Conservation (phyloP, 2,329 filamentous ascomycete species). For the Elsinoe ampelina region DNA sequence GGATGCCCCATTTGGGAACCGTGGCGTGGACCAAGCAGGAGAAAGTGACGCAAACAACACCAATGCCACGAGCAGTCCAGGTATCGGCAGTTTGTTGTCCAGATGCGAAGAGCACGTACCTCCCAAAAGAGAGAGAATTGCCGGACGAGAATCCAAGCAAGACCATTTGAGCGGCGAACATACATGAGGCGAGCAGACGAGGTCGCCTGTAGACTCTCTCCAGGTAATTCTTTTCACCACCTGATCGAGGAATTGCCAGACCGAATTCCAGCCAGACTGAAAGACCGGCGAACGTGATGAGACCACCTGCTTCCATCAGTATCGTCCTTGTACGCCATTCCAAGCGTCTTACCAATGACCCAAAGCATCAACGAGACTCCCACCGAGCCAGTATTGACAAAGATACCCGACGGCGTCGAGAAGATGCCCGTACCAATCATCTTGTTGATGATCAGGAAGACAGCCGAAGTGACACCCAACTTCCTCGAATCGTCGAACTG, state of each 20-base stretch:
- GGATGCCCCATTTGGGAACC: slow-evolving; percentile 56
- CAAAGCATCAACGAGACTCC: slow-evolving; percentile 55
- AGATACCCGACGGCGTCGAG: slow-evolving; percentile 51
- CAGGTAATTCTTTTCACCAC: slow-evolving; percentile 59
- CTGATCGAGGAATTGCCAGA: slow-evolving; percentile 54
- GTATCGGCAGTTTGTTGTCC: slow-evolving; percentile 6
- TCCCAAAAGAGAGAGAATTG: slow-evolving; percentile 14
- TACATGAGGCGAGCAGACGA: slow-evolving; percentile 50
- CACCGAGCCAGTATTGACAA: slow-evolving; percentile 50
- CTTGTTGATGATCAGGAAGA: slow-evolving; percentile 55
- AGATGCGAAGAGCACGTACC: slow-evolving; percentile 14
- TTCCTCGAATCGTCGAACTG: slow-evolving; percentile 8
- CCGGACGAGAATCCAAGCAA: slow-evolving; percentile 44
- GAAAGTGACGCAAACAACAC: slow-evolving; percentile 54
- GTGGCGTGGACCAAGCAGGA: slow-evolving; percentile 53
- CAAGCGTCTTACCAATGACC: slow-evolving; percentile 40
- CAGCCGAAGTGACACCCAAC: slow-evolving; percentile 40
- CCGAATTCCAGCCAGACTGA: slow-evolving; percentile 57
- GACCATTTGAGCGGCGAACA: slow-evolving; percentile 53
- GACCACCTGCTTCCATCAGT: background rate
- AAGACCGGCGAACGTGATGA: slow-evolving; percentile 10
- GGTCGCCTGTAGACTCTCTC: slow-evolving; percentile 55
- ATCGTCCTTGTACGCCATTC: background rate
- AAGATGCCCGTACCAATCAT: slow-evolving; percentile 61
- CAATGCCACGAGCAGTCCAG: slow-evolving; percentile 41